Conservation (phyloP, 2,329 filamentous ascomycete species). For the Claviceps lovelessii region DNA sequence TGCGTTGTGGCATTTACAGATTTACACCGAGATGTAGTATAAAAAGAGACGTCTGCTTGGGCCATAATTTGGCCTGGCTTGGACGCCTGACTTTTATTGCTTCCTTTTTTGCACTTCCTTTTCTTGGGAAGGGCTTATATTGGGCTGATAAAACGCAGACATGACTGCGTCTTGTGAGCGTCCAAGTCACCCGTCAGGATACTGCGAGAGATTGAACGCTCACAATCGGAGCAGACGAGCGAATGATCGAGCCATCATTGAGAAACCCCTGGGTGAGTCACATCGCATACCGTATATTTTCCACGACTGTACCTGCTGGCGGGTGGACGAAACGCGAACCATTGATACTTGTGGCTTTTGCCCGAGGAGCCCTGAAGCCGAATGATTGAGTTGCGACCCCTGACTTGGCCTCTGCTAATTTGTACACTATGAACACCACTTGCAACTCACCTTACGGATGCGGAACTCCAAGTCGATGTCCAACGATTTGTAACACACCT, state of each 20-base stretch:
- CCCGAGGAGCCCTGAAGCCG: neutral
- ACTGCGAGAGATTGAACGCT: constrained; percentile 8
- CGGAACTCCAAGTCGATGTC: constrained; percentile 23
- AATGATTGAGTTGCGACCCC: neutral
- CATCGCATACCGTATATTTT: neutral
- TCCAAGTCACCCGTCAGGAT: neutral
- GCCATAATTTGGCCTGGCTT: neutral
- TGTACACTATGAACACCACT: neutral
- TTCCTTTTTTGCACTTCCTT: no score
- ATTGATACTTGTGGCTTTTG: neutral
- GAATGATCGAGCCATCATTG: constrained; percentile 22
- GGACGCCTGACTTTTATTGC: neutral
- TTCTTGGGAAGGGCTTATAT: no score
- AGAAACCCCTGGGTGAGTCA: constrained; percentile 20
- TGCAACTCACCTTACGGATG: constrained; percentile 23
- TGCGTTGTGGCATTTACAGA: neutral
- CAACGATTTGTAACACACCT: constrained; percentile 15
- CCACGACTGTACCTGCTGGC: neutral
- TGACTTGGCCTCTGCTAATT: neutral
- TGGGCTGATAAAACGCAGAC: neutral
- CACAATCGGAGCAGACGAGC: constrained; percentile 16
- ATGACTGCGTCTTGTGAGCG: constrained; percentile 4
- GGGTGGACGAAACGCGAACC: neutral
- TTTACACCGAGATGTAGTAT: neutral
- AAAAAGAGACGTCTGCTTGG: neutral